These are phyloP conservation scores for Calonectria crousiana DNA, from an alignment of 2,329 filamentous ascomycete genomes.

Conservation along the genomic window DNA sequence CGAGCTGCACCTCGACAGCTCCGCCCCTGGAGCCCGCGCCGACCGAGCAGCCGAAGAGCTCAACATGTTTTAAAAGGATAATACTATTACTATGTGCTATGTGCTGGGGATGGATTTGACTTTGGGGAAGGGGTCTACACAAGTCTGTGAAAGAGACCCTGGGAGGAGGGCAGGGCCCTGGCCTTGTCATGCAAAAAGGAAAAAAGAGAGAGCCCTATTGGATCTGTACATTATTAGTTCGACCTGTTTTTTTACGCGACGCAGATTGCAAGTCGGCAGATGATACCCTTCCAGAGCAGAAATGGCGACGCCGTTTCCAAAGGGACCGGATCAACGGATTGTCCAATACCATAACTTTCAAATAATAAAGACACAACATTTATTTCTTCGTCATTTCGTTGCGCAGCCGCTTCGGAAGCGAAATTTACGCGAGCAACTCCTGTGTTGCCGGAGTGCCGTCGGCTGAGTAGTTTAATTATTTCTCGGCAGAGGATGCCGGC, in stretches of 20 bases:
- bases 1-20: slow-evolving; percentile 14
- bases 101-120: neutral
- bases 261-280: neutral
- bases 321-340: neutral
- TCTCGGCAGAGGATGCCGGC: neutral
- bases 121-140: neutral
- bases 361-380: neutral
- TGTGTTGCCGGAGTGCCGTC: neutral
- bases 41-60: neutral
- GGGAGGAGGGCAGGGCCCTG: neutral
- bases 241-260: neutral
- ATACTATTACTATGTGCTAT: too few relatives aligned
- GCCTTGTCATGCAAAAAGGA: neutral
- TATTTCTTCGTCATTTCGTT: neutral
- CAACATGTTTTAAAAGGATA: neutral
- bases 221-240: neutral
- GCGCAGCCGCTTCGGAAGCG: neutral
- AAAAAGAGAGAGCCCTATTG: neutral
- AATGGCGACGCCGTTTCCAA: neutral
- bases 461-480: neutral
- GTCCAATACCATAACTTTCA: neutral
- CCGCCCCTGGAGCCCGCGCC: slow-evolving; percentile 9
- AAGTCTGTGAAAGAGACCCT: neutral
- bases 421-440: neutral
- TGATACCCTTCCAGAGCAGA: neutral